These are phyloP conservation scores for Pleurotus cornucopiae DNA, from an alignment of 768 basidiomycete genomes.

Conservation along the genomic window DNA sequence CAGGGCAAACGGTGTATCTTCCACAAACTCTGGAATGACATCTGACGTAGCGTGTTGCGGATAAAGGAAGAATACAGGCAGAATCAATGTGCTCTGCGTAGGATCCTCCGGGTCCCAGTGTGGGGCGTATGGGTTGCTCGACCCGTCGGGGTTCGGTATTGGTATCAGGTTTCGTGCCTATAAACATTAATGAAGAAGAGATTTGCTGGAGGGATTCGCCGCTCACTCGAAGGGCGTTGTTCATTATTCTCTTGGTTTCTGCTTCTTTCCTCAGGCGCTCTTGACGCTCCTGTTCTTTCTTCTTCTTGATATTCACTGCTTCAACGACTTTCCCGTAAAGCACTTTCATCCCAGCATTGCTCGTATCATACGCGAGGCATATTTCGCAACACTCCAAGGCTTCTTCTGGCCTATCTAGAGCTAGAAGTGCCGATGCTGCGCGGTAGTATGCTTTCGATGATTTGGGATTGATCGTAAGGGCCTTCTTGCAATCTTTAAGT, in stretches of 20 bases:
- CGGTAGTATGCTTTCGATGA: conserved; percentile 87
- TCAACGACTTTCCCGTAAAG: conserved; percentile 45
- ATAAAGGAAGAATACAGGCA: conserved; percentile 93
- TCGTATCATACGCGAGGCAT: conserved; percentile 56
- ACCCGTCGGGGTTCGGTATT: conserved; percentile 46
- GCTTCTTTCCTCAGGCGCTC: conserved; percentile 46
- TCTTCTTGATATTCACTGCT: conserved; percentile 45
- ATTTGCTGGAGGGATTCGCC: not conserved
- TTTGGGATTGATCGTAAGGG: conserved; percentile 53
- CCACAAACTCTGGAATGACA: conserved; percentile 80
- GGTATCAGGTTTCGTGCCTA: conserved; percentile 74
- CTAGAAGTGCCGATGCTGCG: conserved; percentile 71
- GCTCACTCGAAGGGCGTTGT: conserved; percentile 62
- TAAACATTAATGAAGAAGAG: conserved; percentile 7
- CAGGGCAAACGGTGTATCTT: conserved; percentile 76
- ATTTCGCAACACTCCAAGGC: conserved; percentile 77
- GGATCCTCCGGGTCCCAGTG: conserved; percentile 66
- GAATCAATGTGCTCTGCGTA: conserved; percentile 53
- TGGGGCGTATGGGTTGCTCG: conserved; percentile 55
- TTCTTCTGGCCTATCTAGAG: conserved; percentile 74
- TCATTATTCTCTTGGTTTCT: conserved; percentile 50
- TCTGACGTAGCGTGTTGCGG: conserved; percentile 89
- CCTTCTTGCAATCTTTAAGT: conserved; percentile 79
- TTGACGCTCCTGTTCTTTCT: conserved; percentile 43
- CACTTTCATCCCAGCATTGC: conserved; percentile 48